Base-by-base conservation (phyloP, 176 grass and related monocot genomes). In the Oryza nivara region DNA sequence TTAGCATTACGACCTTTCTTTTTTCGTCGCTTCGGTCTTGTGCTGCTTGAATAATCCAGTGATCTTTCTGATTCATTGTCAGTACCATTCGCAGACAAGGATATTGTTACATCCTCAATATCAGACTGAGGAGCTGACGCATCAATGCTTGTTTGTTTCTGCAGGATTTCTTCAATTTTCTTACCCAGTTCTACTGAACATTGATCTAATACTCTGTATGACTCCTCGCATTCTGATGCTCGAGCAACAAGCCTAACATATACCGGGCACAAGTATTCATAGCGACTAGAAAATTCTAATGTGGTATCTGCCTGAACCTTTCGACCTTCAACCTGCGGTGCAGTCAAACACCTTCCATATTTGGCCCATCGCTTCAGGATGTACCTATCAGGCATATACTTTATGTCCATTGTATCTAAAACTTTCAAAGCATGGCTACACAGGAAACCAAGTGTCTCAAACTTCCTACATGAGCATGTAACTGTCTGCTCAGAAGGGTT, bases 391-490 rank as follows among this genome's bases (percentile, higher is more conserved):
- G 93, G 88, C 13, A 95, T 61, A 71, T 86, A 83, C 78, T 95
- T 92, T 70, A 95, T 88, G 69, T 92, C 88, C 88, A 95, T 95
- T 9, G 76, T 75, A 84, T 95, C 93, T 14, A 92, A 58, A 70
- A 89, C 77, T 88, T 95, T 92, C 41, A 95, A 71, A 30, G 93
- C 83, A 88, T 95, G 93, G 23, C 90, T 88, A 68, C 85, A 92
- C 66, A 88, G 3, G 60, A 86, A 90, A 67, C 90, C 93, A 66
- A 92, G 76, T 20, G 72, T 85, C 83, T 95, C 88, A 58, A 95
- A 95, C 64, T 91, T 95, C 41, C 72, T 85, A 67, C 88, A 95
- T 22, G 82, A 90, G 68, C 90, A 92, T 52, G 67, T 58, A 49
- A 95, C 86, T 13, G 46, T 86, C 68, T 87, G 88, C 48, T 95